Conservation (phyloP, 305 asterid species). For the Plantago lanceolata region DNA sequence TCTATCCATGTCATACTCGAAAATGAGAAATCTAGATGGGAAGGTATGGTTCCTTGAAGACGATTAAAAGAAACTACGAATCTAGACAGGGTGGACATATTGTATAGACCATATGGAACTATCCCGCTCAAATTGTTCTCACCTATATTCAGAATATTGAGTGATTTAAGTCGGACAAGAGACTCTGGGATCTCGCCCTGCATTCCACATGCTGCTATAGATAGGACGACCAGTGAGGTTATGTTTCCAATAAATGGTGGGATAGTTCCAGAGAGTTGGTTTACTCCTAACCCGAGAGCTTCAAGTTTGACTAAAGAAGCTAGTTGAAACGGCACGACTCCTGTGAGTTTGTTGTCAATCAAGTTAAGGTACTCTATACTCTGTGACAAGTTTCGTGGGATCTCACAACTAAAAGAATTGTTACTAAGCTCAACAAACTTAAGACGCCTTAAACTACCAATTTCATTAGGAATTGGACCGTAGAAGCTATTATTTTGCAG, state of each 20-base stretch:
- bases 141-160: conserved; percentile 5
- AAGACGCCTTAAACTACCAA: conserved; percentile 25
- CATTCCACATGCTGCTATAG: conserved; percentile 21
- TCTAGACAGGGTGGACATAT: conserved; percentile 20
- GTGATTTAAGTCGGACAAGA: conserved; percentile 13
- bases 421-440: conserved; percentile 17
- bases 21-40: conserved; percentile 2
- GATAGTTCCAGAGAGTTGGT: conserved; percentile 26
- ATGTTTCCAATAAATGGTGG: conserved; percentile 31
- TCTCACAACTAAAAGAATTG: conserved; percentile 27
- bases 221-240: conserved; percentile 22
- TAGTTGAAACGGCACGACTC: conserved; percentile 21
- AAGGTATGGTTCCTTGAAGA: conserved; percentile 8
- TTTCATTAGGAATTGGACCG: conserved; percentile 28
- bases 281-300: conserved; percentile 12
- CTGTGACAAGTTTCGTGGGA: conserved; percentile 28
- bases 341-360: conserved; percentile 18
- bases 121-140: conserved; percentile 22
- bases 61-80: conserved; percentile 5
- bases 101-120: conserved; percentile 26
- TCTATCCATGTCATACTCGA: background rate
- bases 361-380: conserved; percentile 28
- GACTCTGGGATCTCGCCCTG: conserved; percentile 29
- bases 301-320: conserved; percentile 23
- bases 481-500: conserved; percentile 22